Base-by-base conservation (phyloP, 352 stramenopile genomes). In the Phytophthora hibernalis region DNA sequence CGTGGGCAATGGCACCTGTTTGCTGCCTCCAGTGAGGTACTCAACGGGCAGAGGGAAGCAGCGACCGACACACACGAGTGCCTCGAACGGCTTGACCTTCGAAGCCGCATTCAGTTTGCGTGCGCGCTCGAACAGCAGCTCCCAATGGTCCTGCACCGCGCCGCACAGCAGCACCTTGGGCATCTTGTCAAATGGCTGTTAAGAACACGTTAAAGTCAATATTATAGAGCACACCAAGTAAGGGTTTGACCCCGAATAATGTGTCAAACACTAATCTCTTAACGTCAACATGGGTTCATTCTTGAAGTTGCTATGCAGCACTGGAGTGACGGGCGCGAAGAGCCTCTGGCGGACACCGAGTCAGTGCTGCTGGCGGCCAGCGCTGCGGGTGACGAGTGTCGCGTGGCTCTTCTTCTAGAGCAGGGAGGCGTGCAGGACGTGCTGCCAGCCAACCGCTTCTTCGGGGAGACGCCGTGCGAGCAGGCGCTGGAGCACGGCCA, bases 131-230 rank as follows among this genome's bases (percentile, higher is more conserved):
- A 89, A 89, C 4, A 95, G 68, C 54, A 82, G 53, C 52, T 79
- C 49, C 87, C 87, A 95, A 13, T 85, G 68, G 37, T 70, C 77
- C 38, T 82, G 61, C 38, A 92, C 82, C 15, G 82, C 76, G 1
- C 87, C 87, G 54, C 87, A 88, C 2, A 95, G 77, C 79, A 95
- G 61, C 15, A 95, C 55, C 67, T 93, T 93, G 31, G 80, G 74
- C 87, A 95, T 95, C 21, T 54, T 18, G 9, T 51, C 49, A 45
- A 47, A 47, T 47, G 16, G n/a, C 52, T 5, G 24, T 49, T 59
- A 40, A 33, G 16, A 49, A 47, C 51, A 3, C 28, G 28, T 33
- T 44, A 22, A 2, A 8, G n/a, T n/a, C n/a, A n/a, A n/a, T n/a
- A n/a, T n/a, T n/a, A n/a, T n/a, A n/a, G n/a, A n/a, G n/a, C n/a